Evolutionary conservation across 805 yeast species (phyloP).

Genomic region (Wickerhamiella lipophila): DNA sequence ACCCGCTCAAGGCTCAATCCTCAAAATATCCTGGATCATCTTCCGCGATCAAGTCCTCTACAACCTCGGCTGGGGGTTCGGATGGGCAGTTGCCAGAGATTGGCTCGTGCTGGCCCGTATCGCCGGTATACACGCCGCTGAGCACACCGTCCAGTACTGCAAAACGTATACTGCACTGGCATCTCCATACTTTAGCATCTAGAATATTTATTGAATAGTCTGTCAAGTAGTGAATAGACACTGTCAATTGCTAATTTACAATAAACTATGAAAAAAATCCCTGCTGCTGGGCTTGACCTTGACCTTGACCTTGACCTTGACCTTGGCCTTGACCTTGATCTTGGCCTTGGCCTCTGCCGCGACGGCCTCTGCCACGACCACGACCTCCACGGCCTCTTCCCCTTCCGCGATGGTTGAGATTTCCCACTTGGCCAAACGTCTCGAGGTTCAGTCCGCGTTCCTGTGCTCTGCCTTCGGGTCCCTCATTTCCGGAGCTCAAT

Average conservation of each 20-base stretch:
- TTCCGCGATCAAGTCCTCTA: slow-evolving; percentile 26
- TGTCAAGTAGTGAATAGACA: no score
- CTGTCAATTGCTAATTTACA: no score
- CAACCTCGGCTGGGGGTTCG: slow-evolving; percentile 28
- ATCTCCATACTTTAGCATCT: not conserved
- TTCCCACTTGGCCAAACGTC: slow-evolving; percentile 67
- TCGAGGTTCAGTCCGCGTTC: slow-evolving; percentile 64
- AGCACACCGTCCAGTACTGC: slow-evolving; percentile 11
- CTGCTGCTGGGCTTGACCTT: not conserved
- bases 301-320: not conserved
- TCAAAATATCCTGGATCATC: slow-evolving; percentile 22
- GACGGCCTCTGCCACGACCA: slow-evolving; percentile 29
- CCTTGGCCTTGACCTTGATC: not conserved
- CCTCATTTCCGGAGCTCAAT: slow-evolving; percentile 49
- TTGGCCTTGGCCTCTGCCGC: slow-evolving; percentile 18
- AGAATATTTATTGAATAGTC: not conserved
- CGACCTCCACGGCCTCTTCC: slow-evolving; percentile 34
- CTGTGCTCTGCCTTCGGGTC: slow-evolving; percentile 53
- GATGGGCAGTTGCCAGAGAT: slow-evolving; percentile 26
- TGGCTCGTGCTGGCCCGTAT: slow-evolving; percentile 17
- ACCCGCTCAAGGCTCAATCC: slow-evolving; percentile 25
- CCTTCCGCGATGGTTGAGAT: slow-evolving; percentile 32
- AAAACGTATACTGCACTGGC: slow-evolving; percentile 10
- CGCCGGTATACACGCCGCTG: slow-evolving; percentile 14
- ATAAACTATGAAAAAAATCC: not conserved